phyloP scores from a whole-genome alignment of 2,329 filamentous ascomycete species.

The Cercospora brassicicola region DNA sequence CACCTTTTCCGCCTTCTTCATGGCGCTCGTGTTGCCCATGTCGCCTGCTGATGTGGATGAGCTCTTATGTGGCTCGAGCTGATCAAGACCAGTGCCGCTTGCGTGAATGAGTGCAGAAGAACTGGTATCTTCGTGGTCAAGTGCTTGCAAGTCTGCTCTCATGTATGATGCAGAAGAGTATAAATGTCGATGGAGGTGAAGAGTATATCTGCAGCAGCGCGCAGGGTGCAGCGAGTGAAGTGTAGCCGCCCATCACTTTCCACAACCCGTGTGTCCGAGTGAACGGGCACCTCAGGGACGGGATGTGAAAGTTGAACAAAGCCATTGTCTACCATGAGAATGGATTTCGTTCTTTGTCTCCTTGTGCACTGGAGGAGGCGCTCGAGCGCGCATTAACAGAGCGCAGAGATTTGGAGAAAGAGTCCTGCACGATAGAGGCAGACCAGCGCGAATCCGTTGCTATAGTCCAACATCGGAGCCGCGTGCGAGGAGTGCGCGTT shows the following conservation, averaged over 20 bases:
- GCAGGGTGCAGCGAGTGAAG: not conserved
- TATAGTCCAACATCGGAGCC: not conserved
- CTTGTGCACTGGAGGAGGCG: not conserved
- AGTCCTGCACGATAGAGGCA: not conserved
- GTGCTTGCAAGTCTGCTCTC: not conserved
- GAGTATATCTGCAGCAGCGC: not conserved
- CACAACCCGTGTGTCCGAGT: not conserved
- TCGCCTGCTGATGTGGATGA: not conserved
- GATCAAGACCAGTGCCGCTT: not conserved
- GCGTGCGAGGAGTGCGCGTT: not conserved
- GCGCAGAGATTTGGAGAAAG: not conserved
- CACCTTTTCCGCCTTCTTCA: too few relatives aligned
- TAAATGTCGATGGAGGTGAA: not conserved
- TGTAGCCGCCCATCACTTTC: not conserved
- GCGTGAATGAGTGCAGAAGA: not conserved
- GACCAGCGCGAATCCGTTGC: not conserved
- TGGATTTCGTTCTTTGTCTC: not conserved
- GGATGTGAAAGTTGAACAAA: not conserved
- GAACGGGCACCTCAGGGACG: not conserved
- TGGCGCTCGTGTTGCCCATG: not conserved
- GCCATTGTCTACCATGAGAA: not conserved
- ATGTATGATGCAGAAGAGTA: not conserved
- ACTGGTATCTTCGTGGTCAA: not conserved
- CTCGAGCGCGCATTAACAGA: not conserved
- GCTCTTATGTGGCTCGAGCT: not conserved